Conservation (phyloP, 2,329 filamentous ascomycete species). For the Keithomyces neogunnii region DNA sequence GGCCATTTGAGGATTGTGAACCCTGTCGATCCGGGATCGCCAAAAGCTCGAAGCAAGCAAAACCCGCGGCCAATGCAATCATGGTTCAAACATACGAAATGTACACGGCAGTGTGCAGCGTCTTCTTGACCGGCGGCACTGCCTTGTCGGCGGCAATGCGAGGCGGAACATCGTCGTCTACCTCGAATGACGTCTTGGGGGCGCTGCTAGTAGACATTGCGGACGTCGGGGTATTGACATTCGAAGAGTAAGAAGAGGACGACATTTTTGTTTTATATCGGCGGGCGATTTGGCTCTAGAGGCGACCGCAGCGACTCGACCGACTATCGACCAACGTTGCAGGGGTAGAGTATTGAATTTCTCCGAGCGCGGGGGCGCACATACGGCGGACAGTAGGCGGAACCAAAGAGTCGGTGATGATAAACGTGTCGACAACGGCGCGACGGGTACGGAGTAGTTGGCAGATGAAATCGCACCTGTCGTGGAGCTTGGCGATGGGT, state of each 20-base stretch:
- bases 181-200: neutral
- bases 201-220: constrained; percentile 1
- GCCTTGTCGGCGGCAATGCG: constrained; percentile 9
- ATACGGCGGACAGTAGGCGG: neutral
- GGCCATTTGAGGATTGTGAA: neutral
- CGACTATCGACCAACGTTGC: neutral
- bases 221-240: neutral
- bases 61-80: neutral
- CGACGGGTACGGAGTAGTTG: no score
- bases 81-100: constrained; percentile 17
- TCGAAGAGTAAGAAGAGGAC: constrained; percentile 2
- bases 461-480: no score
- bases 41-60: neutral
- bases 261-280: neutral
- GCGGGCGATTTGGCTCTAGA: neutral
- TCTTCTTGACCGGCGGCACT: constrained; percentile 4
- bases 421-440: no score
- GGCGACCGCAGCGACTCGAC: neutral
- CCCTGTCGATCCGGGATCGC: neutral
- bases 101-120: constrained; percentile 25
- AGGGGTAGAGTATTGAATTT: neutral
- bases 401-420: neutral
- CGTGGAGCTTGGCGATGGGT: no score
- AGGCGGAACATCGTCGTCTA: constrained; percentile 17
- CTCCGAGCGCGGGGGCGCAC: neutral